Conservation (phyloP, 1,284 basidiomycete species). For the Phenoliferia sp. region DNA sequence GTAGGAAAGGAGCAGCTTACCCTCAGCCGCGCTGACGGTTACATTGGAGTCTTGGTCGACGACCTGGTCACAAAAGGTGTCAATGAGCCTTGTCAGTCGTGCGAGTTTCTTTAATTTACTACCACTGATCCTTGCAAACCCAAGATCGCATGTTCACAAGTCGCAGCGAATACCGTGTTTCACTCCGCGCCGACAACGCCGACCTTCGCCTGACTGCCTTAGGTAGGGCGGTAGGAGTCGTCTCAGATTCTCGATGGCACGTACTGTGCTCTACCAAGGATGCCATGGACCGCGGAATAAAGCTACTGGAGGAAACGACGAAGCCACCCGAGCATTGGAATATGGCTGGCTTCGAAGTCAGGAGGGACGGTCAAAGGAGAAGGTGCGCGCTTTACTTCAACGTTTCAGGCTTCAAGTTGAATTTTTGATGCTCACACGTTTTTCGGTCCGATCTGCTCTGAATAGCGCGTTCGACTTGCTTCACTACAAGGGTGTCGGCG, state of each 20-base stretch:
- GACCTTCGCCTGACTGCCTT: conserved; percentile 72
- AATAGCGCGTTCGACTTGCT: conserved; percentile 69
- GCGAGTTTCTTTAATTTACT: not conserved
- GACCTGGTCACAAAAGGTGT: conserved; percentile 80
- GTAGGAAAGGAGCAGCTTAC: conserved; percentile 55
- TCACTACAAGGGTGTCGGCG: conserved; percentile 57
- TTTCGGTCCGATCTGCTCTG: not conserved
- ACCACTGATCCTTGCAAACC: not conserved
- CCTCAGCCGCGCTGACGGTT: conserved; percentile 75
- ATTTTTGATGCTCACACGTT: conserved; percentile 19
- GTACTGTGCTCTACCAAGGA: conserved; percentile 50
- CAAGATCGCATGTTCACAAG: conserved; percentile 92
- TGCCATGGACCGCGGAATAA: conserved; percentile 53
- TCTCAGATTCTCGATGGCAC: conserved; percentile 62
- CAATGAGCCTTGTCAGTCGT: conserved; percentile 63
- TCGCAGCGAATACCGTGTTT: conserved; percentile 81
- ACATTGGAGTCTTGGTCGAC: conserved; percentile 83
- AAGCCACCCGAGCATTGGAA: conserved; percentile 42
- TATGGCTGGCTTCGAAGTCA: conserved; percentile 38
- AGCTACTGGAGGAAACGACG: conserved; percentile 48
- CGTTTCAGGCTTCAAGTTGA: not conserved
- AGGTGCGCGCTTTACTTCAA: conserved; percentile 24
- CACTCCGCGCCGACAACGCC: conserved; percentile 80
- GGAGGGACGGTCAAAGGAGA: conserved; percentile 38
- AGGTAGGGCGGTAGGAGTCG: conserved; percentile 53